Base-by-base conservation (phyloP, 2,329 filamentous ascomycete genomes). In the Cladorrhinum sp. region DNA sequence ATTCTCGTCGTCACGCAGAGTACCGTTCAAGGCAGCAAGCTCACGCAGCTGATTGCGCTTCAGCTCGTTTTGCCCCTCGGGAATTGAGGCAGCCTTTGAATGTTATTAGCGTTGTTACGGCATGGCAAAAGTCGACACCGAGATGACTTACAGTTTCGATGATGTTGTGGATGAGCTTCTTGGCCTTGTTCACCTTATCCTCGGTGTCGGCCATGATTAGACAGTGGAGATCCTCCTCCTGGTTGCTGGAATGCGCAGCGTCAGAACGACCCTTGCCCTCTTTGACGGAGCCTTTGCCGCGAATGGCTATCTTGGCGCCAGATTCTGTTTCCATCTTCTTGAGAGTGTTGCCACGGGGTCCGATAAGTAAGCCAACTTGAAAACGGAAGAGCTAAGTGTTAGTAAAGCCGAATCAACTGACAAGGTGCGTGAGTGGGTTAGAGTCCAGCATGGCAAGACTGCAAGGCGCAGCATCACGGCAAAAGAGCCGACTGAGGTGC, bases 321-420 rank as follows among this genome's bases (percentile, higher is more conserved):
- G 95, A 99, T 79, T 99, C 93, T 73, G 89, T 86, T 77, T 99
- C 95, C 95, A 99, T 99, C 78, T 97, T 99, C 83, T 99, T 99
- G 74, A 99, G 81, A 69, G 95, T 99, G 77, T 99, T 99, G 80
- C 95, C 95, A 94, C 95, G 95, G 79, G 95, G 95, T 79, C 95
- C 95, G 87, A 99, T 99, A 79, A 99, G 92, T 86, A 99, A 88
- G 80, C 95, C 95, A 87, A 99, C 95, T 99, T 96, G 87, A 89
- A 85, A 85, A 80, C 77, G 78, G 82, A 80, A 87, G 82, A 90
- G 86, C 90, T 93, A 90, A 81, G 87, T 91, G 92, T 99, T 96
- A 97, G 93, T 96, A 77, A 76, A 46, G 71, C 74, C 60, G 74
- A 75, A 71, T 72, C 69, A 72, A 71, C 68, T 66, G 72, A 69